These are phyloP conservation scores for Podaxis mareebaensis DNA, from an alignment of 768 basidiomycete genomes.

Conservation along the genomic window DNA sequence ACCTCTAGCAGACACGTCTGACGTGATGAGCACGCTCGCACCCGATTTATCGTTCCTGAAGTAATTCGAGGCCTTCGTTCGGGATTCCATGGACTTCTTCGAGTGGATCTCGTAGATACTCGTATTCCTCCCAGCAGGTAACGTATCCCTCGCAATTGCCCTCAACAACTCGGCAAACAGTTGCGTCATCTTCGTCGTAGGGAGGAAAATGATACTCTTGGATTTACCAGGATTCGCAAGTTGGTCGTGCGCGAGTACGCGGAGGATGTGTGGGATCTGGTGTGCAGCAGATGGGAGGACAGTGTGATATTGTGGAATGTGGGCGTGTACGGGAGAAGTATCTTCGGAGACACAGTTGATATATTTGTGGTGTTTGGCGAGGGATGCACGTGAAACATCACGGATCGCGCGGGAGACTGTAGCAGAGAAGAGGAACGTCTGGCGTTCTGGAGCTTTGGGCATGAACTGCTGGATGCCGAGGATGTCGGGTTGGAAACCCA, in stretches of 20 bases:
- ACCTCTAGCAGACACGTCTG: constrained; percentile 87
- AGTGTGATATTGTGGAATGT: constrained; percentile 84
- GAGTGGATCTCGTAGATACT: constrained; percentile 82
- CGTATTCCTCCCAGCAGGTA: constrained; percentile 56
- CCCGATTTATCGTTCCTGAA: constrained; percentile 60
- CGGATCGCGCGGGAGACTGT: constrained; percentile 76
- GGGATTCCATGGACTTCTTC: constrained; percentile 59
- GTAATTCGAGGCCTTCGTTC: constrained; percentile 53
- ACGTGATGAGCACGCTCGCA: constrained; percentile 73
- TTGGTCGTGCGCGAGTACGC: constrained; percentile 87
- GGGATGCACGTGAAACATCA: constrained; percentile 61
- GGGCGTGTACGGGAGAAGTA: constrained; percentile 64
- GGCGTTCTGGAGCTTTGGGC: constrained; percentile 65
- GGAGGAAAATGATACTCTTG: constrained; percentile 82
- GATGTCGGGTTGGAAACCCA: constrained; percentile 91
- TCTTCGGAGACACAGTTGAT: constrained; percentile 72
- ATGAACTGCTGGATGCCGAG: constrained; percentile 66
- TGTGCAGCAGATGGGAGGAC: constrained; percentile 62
- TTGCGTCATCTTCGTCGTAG: constrained; percentile 84
- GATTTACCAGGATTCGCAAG: constrained; percentile 62
- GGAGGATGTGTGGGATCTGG: constrained; percentile 77
- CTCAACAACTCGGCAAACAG: constrained; percentile 67
- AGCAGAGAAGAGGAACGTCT: constrained; percentile 91
- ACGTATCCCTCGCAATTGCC: constrained; percentile 38
- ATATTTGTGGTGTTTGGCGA: constrained; percentile 63